phyloP scores from a whole-genome alignment of 2,329 filamentous ascomycete species.

The Penicillium glabrum region DNA sequence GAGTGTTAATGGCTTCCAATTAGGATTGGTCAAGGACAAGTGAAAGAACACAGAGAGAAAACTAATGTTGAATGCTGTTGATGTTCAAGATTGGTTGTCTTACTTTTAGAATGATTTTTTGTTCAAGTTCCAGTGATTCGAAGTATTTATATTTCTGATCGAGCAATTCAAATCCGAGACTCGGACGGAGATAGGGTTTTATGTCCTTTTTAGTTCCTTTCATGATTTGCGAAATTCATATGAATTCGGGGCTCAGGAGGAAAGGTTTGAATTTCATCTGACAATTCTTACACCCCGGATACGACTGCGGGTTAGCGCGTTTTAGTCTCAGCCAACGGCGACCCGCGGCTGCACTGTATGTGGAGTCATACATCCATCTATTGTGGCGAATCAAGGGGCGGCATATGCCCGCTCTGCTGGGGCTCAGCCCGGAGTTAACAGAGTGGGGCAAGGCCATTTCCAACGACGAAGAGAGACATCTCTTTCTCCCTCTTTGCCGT shows the following conservation, averaged over 20 bases:
- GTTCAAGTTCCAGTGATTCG: neutral
- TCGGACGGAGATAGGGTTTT: neutral
- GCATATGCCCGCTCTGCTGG: too few species aligned
- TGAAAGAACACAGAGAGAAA: neutral
- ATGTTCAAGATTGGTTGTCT: neutral
- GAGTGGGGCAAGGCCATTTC: neutral
- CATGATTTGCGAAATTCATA: neutral
- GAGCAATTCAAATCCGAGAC: neutral
- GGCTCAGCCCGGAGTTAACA: neutral
- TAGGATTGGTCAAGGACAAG: too few species aligned
- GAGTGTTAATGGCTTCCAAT: neutral
- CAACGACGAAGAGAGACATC: too few species aligned
- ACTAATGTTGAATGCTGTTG: too few species aligned
- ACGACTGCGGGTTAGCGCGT: slow-evolving; percentile 13
- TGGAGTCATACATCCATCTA: neutral
- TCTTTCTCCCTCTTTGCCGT: neutral
- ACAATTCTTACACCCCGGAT: neutral
- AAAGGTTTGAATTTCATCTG: neutral
- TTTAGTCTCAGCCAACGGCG: neutral
- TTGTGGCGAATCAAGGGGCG: neutral
- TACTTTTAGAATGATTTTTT: neutral
- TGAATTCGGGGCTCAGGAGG: too few species aligned
- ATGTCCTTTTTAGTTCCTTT: neutral
- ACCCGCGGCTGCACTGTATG: neutral
- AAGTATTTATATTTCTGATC: neutral